Evolutionary conservation across 1,139 yeast species (phyloP), one percentile per base, ranked within the genome.

Genomic region (Yamadazyma dendronema): DNA sequence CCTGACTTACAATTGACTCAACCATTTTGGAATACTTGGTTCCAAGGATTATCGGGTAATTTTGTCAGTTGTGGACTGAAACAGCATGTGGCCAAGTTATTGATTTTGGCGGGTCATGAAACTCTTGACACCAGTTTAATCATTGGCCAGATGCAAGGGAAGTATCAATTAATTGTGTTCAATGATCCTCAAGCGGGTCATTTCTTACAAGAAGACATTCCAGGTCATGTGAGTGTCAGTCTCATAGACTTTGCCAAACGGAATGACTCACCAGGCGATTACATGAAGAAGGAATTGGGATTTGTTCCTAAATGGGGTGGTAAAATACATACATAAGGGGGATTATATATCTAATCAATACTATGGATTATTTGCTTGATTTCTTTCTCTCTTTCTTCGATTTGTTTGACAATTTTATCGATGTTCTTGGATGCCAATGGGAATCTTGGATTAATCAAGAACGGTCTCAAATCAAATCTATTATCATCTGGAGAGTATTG

Each of bases 401-500:
- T 67, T 47, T 69, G 61, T 35, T 67, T 66, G 11, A 88, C 92
- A 24, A 83, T 77, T 40, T 76, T 78, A 53, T 88, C 97, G 38
- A 92, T 92, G 62, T 87, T 89, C 59, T 80, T 81, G 49, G 88
- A 78, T 2, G 97, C 96, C 83, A 92, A 86, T 1, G 90, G 77
- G 62, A 89, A 92, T 42, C 87, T 67, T n/a, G 97, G 97, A 50
- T 86, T 80, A 41, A 92, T 87, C 58, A 92, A 72, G 59, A 92
- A 89, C 14, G 98, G 99, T 48, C 99, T 74, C 54, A 94, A 70
- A 58, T 92, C 99, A 59, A 85, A 92, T 52, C 99, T 76, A 59
- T 92, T 92, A 58, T 92, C 99, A 61, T 92, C 99, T 1, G 98
- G 97, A 1, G 97, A 88, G 57, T 94, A 92, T 54, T 87, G 95